These are phyloP conservation scores for Crassisporium funariophilum DNA, from an alignment of 768 basidiomycete genomes.

Conservation along the genomic window DNA sequence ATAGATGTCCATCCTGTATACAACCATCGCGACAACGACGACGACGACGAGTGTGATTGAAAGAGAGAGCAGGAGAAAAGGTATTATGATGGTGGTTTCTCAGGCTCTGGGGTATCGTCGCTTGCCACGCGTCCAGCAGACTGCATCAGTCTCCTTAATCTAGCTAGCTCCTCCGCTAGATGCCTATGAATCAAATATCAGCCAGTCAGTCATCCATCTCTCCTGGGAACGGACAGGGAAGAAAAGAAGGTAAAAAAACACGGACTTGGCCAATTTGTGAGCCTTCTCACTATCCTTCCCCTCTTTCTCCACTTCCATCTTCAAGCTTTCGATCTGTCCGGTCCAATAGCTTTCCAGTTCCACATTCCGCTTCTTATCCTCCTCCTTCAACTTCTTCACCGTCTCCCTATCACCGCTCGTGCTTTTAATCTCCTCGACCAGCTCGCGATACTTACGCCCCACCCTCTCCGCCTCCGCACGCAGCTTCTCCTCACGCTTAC, in stretches of 20 bases:
- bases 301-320: slow-evolving; percentile 54
- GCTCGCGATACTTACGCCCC: slow-evolving; percentile 67
- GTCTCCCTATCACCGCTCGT: slow-evolving; percentile 47
- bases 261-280: slow-evolving; percentile 59
- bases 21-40: no score
- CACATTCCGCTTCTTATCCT: slow-evolving; percentile 49
- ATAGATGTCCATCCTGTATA: slow-evolving; percentile 13
- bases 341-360: slow-evolving; percentile 65
- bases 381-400: slow-evolving; percentile 51
- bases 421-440: slow-evolving; percentile 64
- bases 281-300: slow-evolving; percentile 59
- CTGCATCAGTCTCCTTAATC: slow-evolving; percentile 74
- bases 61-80: no score
- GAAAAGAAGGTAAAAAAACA: slow-evolving; percentile 11
- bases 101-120: slow-evolving; percentile 4
- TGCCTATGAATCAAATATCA: slow-evolving; percentile 37
- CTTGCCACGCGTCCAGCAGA: slow-evolving; percentile 35
- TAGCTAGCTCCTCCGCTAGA: slow-evolving; percentile 61
- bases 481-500: slow-evolving; percentile 69
- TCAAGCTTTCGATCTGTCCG: slow-evolving; percentile 57
- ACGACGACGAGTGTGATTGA: no score
- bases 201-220: slow-evolving; percentile 45
- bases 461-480: slow-evolving; percentile 66
- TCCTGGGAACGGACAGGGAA: slow-evolving; percentile 52
- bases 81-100: slow-evolving; percentile 16